A percentile compares a stretch with the other conserved stretches of the same genome.
Evolutionary conservation across 257 asterid genomes (phyloP).

Genomic region (Fraxinus pennsylvanica): DNA sequence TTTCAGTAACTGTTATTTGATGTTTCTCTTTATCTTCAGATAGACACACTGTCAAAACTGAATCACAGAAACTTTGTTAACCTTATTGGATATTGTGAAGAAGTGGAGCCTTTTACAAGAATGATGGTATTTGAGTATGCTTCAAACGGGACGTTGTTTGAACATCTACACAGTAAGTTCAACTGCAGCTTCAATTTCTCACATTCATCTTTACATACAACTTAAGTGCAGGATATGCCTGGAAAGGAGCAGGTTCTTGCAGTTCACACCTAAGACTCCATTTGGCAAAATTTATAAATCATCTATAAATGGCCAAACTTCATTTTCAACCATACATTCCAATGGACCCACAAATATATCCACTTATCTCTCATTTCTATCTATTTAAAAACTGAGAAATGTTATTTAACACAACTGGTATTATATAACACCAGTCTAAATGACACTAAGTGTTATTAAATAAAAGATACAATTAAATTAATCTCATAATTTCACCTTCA

Average conservation of each 20-base stretch:
- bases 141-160: conserved; percentile 78
- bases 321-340: no score
- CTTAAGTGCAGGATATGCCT: not conserved
- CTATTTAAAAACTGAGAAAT: no score
- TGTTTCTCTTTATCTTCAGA: conserved; percentile 33
- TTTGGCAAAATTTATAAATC: no score
- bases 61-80: conserved; percentile 93
- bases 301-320: no score
- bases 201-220: not conserved
- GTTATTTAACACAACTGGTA: no score
- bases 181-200: not conserved
- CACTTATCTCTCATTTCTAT: no score
- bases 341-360: no score
- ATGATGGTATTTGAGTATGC: conserved; percentile 99
- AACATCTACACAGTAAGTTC: conserved; percentile 85
- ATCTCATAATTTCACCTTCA: no score
- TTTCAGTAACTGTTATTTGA: not conserved
- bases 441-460: no score
- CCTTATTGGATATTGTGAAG: conserved; percentile 91
- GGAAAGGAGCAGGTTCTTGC: not conserved
- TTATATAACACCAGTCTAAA: no score
- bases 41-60: conserved; percentile 70
- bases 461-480: no score
- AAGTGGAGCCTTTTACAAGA: conserved; percentile 76
- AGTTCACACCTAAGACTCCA: not conserved